These are phyloP conservation scores for Senna siamea DNA, from an alignment of 306 rosid genomes.

Conservation along the genomic window DNA sequence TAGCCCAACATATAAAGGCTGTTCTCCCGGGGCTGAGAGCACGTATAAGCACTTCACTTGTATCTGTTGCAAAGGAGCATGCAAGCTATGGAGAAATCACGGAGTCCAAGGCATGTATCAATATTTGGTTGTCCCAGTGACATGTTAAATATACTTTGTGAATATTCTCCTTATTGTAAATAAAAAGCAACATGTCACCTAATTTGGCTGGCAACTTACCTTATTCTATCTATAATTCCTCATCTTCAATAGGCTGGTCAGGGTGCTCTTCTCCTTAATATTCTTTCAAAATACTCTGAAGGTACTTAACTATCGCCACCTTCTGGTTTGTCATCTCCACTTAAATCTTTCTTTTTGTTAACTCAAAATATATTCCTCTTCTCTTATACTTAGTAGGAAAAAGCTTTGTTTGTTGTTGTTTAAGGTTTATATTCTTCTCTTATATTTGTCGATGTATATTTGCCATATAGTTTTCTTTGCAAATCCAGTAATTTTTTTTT, in stretches of 20 bases:
- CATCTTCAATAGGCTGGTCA: slow-evolving; percentile 80
- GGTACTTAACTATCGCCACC: slow-evolving; percentile 55
- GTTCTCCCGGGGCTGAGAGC: slow-evolving; percentile 91
- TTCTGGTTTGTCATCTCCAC: slow-evolving; percentile 24
- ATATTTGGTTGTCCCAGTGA: slow-evolving; percentile 8
- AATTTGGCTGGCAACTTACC: slow-evolving; percentile 18
- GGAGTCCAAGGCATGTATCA: slow-evolving; percentile 76
- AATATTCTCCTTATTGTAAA: slow-evolving; percentile 4
- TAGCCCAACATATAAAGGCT: slow-evolving; percentile 86
- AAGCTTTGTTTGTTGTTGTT: too few relatives aligned
- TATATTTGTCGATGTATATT: background rate
- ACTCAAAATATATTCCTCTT: slow-evolving; percentile 11
- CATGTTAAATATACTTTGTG: slow-evolving; percentile 21
- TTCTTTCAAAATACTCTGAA: slow-evolving; percentile 92
- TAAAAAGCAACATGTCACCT: slow-evolving; percentile 25
- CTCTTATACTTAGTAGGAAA: too few relatives aligned
- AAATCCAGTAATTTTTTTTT: slow-evolving; percentile 29
- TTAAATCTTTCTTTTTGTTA: slow-evolving; percentile 11
- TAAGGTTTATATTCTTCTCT: too few relatives aligned
- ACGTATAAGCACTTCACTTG: slow-evolving; percentile 82
- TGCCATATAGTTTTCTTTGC: slow-evolving; percentile 19
- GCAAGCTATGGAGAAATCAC: slow-evolving; percentile 96
- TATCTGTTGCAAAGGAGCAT: slow-evolving; percentile 93
- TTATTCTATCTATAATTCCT: slow-evolving; percentile 23
- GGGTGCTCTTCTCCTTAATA: slow-evolving; percentile 95